Evolutionary conservation across 2,329 filamentous ascomycete species (phyloP), one percentile per base, ranked within the genome.

Genomic region (Colletotrichum cordylinicola): DNA sequence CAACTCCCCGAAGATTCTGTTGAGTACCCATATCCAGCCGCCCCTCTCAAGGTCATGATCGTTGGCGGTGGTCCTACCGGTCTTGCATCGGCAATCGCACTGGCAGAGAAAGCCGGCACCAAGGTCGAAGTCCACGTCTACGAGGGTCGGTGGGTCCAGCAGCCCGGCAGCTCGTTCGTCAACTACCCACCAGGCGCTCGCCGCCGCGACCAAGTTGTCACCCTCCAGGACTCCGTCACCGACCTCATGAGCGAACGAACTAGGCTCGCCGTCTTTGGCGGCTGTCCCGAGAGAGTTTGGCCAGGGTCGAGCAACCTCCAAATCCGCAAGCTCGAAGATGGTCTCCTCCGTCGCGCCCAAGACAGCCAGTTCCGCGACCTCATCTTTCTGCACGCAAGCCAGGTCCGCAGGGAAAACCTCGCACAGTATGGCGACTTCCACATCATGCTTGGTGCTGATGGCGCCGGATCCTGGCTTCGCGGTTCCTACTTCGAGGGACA

Each of bases 281-380:
- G 81, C 1, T 78, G 81, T 4, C 82, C 83, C 1, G 83, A 85
- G 71, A 75, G 78, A 2, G 83, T 85, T 0, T 85, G 83, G 83
- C 83, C 83, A 6, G 82, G 80, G 0, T 84, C 82, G 9, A 82
- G 82, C 24, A 85, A 85, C 66, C 82, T 85, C 27, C 83, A 84
- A 74, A 84, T 85, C 67, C 82, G 83, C 58, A 84, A 84, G 78
- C 82, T 84, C n/a, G 83, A 84, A 55, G 83, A 85, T 56, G 78
- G 83, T 8, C 79, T 85, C 24, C 80, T 85, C n/a, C 79, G 78
- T 43, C 80, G 82, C 8, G 82, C 80, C n/a, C 83, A 84, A 72
- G 80, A 80, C 15, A 75, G 78, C 4, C 78, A 82, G 62, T 84
- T 85, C 68, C 75, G 78, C 4, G 82, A 79, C 0, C 68, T 83